phyloP scores from a whole-genome alignment of 163 green algal genomes.

The Prototheca cutis region DNA sequence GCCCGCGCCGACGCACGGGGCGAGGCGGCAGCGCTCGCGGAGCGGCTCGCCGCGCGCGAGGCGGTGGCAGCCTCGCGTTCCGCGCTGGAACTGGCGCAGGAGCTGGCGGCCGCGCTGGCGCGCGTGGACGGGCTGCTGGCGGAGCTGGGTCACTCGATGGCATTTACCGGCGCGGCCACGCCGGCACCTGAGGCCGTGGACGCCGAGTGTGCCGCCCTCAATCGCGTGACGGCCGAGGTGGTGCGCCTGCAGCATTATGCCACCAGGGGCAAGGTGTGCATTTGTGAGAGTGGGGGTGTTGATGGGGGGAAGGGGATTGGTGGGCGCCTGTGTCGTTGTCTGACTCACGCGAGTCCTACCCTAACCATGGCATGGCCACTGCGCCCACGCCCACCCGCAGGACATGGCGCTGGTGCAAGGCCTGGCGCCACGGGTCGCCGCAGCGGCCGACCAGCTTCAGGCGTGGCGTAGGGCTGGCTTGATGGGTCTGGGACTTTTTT shows the following conservation, averaged over 20 bases:
- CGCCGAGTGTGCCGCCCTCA: conserved; percentile 54
- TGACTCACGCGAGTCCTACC: no score
- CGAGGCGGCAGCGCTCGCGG: conserved; percentile 54
- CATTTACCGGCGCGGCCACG: no score
- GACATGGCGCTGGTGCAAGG: conserved; percentile 66
- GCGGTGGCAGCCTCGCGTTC: conserved; percentile 49
- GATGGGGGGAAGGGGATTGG: no score
- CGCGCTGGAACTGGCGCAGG: conserved; percentile 83
- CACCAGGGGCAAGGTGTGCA: no score
- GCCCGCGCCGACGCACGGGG: conserved; percentile 28
- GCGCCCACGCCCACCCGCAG: no score
- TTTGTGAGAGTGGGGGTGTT: no score
- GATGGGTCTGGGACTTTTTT: no score
- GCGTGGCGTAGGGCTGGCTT: no score
- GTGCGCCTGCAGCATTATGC: conserved; percentile 38
- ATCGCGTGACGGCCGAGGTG: conserved; percentile 80
- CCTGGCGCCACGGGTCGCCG: conserved; percentile 53
- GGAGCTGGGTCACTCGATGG: no score
- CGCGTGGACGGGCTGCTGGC: conserved; percentile 89
- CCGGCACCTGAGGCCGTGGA: conserved; percentile 46
- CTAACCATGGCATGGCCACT: no score
- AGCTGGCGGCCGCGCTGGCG: conserved; percentile 67
- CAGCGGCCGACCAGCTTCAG: conserved; percentile 36
- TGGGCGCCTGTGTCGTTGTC: no score
- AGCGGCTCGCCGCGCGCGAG: conserved; percentile 57